These are phyloP conservation scores for grape (Vitis vinifera) DNA, from an alignment of 164 flowering plant genomes.

Conservation along the genomic window DNA sequence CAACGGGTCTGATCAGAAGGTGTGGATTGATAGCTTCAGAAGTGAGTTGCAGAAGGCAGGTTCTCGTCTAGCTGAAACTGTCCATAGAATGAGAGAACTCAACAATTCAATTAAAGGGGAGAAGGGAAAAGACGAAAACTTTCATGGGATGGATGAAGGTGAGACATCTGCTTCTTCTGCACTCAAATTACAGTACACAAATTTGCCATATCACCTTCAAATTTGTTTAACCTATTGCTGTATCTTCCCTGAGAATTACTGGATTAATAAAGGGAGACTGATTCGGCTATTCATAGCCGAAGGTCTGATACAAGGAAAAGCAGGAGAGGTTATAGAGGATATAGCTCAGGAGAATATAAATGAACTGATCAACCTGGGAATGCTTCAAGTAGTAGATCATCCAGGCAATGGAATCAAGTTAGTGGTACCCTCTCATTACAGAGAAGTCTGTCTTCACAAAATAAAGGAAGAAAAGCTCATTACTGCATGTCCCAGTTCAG, in stretches of 20 bases:
- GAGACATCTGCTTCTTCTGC: constrained; percentile 8
- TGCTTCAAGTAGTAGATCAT: constrained; percentile 18
- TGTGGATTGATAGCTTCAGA: constrained; percentile 1
- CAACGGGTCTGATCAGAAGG: constrained; percentile 9
- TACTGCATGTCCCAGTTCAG: constrained; percentile 1
- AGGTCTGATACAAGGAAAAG: constrained; percentile 24
- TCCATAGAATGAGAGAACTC: constrained; percentile 8
- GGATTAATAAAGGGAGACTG: constrained; percentile 25
- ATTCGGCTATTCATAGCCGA: constrained; percentile 24
- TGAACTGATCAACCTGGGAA: constrained; percentile 17
- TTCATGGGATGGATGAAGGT: constrained; percentile 11
- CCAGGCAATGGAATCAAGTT: constrained; percentile 6
- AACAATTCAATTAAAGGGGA: neutral
- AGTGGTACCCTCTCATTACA: constrained; percentile 4
- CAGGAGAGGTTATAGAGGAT: constrained; percentile 21
- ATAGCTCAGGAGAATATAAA: constrained; percentile 22
- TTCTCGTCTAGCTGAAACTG: constrained; percentile 6
- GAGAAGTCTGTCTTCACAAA: constrained; percentile 1
- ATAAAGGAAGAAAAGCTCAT: constrained; percentile 16
- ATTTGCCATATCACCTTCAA: constrained; percentile 25
- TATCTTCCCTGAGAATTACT: constrained; percentile 27
- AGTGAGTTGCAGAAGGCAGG: constrained; percentile 12
- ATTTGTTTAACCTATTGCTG: constrained; percentile 27
- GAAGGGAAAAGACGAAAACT: neutral
- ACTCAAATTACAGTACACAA: neutral